Base-by-base conservation (phyloP, 2,329 filamentous ascomycete species). In the Ceratocystis harringtonii region DNA sequence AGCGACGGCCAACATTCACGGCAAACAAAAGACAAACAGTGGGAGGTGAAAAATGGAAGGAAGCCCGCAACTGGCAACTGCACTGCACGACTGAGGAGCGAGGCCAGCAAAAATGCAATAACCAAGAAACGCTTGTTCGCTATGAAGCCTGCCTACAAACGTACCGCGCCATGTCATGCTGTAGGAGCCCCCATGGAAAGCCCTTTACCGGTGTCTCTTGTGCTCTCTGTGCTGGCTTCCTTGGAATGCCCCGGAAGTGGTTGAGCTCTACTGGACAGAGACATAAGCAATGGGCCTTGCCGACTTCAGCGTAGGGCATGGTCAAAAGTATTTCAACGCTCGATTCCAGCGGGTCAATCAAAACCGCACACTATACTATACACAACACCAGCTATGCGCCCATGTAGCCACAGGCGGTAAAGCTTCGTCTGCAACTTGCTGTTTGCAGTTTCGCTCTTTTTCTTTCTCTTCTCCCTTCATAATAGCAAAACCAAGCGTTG, bases 1-100 rank as follows among this genome's bases (percentile, higher is more conserved):
- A 30, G 10, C 32, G 52, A 30, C 12, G 2, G 25, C 8, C 15
- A 57, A 32, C 25, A 22, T 57, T 22, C 25, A 32, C 17, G 43
- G 36, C 48, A 63, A 63, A 17, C 41, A 63, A 63, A n/a, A 63
- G 22, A 10, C 15, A 22, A 57, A 30, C 52, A 57, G 52, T 30
- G 25, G 52, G 43, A 25, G 28, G 30, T 17, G 52, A 5, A 66
- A 41, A 25, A 25, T 43, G 62, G 50, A 63, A 43, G 52, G 32
- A 50, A 22, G n/a, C 58, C 57, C 58, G 48, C 48, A 43, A 36
- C 43, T 25, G 32, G 44, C 45, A 50, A 25, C 22, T 25, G 22
- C 22, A 61, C 22, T 45, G 52, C 45, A 48, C 58, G n/a, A 32
- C 58, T 57, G 58, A 28, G 44, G 48, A 30, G 44, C 25, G 43